These are phyloP conservation scores for Geum urbanum DNA, from an alignment of 306 rosid species.

Conservation along the genomic window DNA sequence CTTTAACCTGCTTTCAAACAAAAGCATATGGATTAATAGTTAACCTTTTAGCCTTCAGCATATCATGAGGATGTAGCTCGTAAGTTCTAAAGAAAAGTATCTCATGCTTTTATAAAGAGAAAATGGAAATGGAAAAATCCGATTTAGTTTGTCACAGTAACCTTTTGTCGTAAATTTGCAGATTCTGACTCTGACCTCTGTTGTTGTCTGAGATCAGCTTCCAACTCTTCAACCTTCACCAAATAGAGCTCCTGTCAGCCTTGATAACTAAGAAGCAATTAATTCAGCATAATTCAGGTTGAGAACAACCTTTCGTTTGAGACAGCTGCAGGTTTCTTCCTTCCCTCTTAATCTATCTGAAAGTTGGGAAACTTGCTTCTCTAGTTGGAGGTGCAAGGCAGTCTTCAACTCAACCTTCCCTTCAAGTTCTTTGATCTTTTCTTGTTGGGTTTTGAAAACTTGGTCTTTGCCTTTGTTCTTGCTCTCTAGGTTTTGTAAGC, in stretches of 20 bases:
- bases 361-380: slow-evolving; percentile 64
- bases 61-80: background rate
- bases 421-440: slow-evolving; percentile 78
- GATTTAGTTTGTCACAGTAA: slow-evolving; percentile 21
- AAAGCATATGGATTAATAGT: background rate
- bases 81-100: background rate
- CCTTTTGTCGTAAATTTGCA: slow-evolving; percentile 58
- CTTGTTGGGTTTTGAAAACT: slow-evolving; percentile 52
- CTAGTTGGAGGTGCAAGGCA: slow-evolving; percentile 57
- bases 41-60: slow-evolving; percentile 12
- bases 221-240: slow-evolving; percentile 69
- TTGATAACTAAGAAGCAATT: background rate
- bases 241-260: slow-evolving; percentile 17
- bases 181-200: slow-evolving; percentile 60
- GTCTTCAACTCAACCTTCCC: slow-evolving; percentile 62
- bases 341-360: slow-evolving; percentile 59
- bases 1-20: slow-evolving; percentile 52
- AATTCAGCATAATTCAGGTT: slow-evolving; percentile 16
- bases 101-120: background rate
- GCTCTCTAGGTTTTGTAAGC: slow-evolving; percentile 59
- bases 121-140: slow-evolving; percentile 7
- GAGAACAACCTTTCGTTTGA: slow-evolving; percentile 67
- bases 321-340: slow-evolving; percentile 60
- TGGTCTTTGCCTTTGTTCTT: slow-evolving; percentile 76
- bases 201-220: slow-evolving; percentile 56